Percentiles rank a stretch among this genome's conserved stretches.
Conservation (phyloP, 75 land plant species). For the Picea glauca region DNA sequence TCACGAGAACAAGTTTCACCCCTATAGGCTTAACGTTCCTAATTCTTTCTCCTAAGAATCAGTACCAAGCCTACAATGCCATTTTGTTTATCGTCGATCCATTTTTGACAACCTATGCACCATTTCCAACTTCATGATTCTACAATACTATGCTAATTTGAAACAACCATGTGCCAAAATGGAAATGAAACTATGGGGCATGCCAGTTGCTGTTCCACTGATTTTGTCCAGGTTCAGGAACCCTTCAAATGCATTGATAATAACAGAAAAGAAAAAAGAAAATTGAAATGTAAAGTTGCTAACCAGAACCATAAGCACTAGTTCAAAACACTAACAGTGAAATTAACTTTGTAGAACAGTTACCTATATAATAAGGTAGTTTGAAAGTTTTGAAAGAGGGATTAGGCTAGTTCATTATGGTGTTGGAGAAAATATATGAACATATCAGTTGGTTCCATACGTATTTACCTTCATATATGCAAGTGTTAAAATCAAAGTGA, state of each 20-base stretch:
- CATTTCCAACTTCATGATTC: too few species aligned
- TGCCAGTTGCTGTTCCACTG: too few species aligned
- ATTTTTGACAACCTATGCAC: too few species aligned
- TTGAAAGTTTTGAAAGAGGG: not conserved
- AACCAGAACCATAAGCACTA: not conserved
- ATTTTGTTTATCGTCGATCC: too few species aligned
- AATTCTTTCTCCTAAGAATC: too few species aligned
- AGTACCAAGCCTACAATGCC: too few species aligned
- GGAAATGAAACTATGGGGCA: too few species aligned
- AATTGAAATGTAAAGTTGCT: not conserved
- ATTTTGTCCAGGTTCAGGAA: too few species aligned
- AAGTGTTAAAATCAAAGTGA: constrained; percentile 88
- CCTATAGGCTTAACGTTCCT: too few species aligned
- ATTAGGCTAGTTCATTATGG: not conserved
- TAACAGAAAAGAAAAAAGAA: not conserved
- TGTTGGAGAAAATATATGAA: not conserved
- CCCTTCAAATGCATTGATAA: not conserved
- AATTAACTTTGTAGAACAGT: not conserved
- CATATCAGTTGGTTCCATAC: not conserved
- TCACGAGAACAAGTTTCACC: too few species aligned
- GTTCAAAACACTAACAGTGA: not conserved
- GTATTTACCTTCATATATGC: constrained; percentile 65
- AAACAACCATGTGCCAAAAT: too few species aligned
- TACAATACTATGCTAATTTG: too few species aligned
- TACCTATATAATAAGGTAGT: not conserved